Evolutionary conservation across 2,329 filamentous ascomycete species (phyloP), one percentile per base, ranked within the genome.

Genomic region (Teratosphaeria gauchensis): DNA sequence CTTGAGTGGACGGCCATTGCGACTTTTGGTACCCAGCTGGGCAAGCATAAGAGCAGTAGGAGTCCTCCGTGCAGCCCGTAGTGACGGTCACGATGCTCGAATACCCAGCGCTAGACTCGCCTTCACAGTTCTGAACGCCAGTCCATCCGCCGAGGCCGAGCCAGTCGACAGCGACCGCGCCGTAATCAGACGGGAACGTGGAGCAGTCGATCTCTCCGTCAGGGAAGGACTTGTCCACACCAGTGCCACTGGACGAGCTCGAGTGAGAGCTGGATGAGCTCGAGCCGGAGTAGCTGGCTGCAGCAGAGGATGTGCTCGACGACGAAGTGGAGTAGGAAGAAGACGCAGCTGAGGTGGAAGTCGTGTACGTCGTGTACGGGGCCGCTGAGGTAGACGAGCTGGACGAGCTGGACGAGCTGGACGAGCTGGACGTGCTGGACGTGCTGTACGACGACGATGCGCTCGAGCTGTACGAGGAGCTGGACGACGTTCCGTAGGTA

Each of bases 41-140:
- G 79, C 94, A 99, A 58, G 90, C 86, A 70, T 97, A 97, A 1
- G 92, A 95, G 81, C 92, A 96, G 80, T 92, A 91, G 59, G 79
- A 76, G 54, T 84, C 86, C 9, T 78, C 68, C 8, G 68, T 72
- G 76, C 90, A 92, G 16, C 86, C 71, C 48, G 85, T 85, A 56
- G 82, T 78, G 61, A 92, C 90, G 61, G 82, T 81, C 71, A 76
- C 78, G 69, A 95, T 87, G 55, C 81, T 69, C 14, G 77, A 69
- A 61, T 78, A 76, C 57, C 69, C 74, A 54, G 69, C 69, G 30
- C 51, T 52, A 53, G 21, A 53, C 19, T 65, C 9, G 32, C 21
- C 66, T 53, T 70, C 71, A 12, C 68, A 65, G 1, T 62, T 63
- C 75, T 96, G 91, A 61, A 96, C 80, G 69, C 91, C 90, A 64